phyloP scores from a whole-genome alignment of 768 basidiomycete species.

The Termitomyces sp. region DNA sequence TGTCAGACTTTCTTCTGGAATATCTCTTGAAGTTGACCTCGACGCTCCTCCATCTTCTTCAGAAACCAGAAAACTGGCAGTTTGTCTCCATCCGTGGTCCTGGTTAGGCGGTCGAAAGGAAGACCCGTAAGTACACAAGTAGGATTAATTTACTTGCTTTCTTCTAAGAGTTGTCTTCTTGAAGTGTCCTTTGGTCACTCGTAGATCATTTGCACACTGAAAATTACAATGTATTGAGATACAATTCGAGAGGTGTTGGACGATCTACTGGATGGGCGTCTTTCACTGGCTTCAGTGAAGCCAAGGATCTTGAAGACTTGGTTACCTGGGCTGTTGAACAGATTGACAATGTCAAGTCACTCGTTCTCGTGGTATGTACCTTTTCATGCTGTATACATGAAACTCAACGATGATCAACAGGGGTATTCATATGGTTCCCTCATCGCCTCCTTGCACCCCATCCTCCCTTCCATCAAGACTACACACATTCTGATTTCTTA shows the following conservation, averaged over 20 bases:
- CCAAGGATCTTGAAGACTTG: constrained; percentile 59
- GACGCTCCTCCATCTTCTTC: constrained; percentile 20
- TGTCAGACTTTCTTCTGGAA: constrained; percentile 16
- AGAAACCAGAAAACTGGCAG: constrained; percentile 39
- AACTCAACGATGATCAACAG: constrained; percentile 29
- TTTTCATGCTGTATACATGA: background rate
- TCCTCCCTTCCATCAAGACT: constrained; percentile 45
- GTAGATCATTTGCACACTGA: constrained; percentile 33
- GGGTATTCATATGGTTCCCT: constrained; percentile 83
- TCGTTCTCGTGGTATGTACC: constrained; percentile 56
- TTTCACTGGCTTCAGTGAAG: constrained; percentile 68
- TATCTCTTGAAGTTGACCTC: constrained; percentile 35
- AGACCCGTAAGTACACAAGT: constrained; percentile 57
- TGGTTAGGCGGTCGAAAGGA: constrained; percentile 74
- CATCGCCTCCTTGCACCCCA: constrained; percentile 61
- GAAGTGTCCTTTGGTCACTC: constrained; percentile 43
- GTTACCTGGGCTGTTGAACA: constrained; percentile 47
- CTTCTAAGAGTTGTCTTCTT: background rate
- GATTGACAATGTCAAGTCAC: constrained; percentile 37
- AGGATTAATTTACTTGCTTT: background rate
- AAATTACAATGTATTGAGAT: constrained; percentile 59
- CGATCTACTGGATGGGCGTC: constrained; percentile 69
- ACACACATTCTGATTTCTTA: constrained; percentile 74
- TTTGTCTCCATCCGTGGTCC: constrained; percentile 86
- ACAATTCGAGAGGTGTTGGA: constrained; percentile 78